Evolutionary conservation across 768 basidiomycete genomes (phyloP).

Genomic region (Butyriboletus loyo): DNA sequence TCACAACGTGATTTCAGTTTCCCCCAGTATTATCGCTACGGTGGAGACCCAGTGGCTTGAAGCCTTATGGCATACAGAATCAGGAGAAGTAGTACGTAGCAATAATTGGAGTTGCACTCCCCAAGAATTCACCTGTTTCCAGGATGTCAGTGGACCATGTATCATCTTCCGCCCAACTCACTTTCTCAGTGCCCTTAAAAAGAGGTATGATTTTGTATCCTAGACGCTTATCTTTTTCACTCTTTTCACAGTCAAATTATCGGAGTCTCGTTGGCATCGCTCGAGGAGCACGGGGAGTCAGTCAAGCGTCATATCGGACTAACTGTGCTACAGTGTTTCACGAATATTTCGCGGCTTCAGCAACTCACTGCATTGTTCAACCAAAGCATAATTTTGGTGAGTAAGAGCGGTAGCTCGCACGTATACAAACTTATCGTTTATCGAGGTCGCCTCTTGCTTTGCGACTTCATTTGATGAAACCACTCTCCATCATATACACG

Average conservation of each 20-base stretch:
- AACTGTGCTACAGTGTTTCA: constrained; percentile 38
- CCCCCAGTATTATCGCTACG: constrained; percentile 30
- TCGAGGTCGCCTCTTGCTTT: constrained; percentile 47
- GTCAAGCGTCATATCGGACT: constrained; percentile 40
- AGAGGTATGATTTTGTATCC: constrained; percentile 36
- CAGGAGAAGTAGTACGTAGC: constrained; percentile 8
- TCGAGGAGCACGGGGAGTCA: constrained; percentile 37
- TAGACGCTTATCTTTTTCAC: not conserved
- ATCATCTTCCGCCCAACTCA: constrained; percentile 45
- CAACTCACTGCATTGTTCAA: constrained; percentile 42
- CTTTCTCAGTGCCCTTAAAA: constrained; percentile 35
- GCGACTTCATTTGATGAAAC: constrained; percentile 35
- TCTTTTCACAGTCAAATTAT: constrained; percentile 38
- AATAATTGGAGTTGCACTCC: not conserved
- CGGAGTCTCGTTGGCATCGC: constrained; percentile 38
- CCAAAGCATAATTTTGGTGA: constrained; percentile 42
- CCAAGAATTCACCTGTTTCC: constrained; percentile 1
- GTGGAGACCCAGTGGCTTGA: constrained; percentile 50
- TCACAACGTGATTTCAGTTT: constrained; percentile 25
- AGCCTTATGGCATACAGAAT: constrained; percentile 41
- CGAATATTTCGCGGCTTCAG: constrained; percentile 36
- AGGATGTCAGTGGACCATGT: constrained; percentile 35
- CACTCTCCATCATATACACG: constrained; percentile 14
- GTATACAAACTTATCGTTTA: constrained; percentile 4
- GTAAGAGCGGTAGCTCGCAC: constrained; percentile 8